phyloP scores from a whole-genome alignment of 352 stramenopile species.

The Aphanomyces invadans region DNA sequence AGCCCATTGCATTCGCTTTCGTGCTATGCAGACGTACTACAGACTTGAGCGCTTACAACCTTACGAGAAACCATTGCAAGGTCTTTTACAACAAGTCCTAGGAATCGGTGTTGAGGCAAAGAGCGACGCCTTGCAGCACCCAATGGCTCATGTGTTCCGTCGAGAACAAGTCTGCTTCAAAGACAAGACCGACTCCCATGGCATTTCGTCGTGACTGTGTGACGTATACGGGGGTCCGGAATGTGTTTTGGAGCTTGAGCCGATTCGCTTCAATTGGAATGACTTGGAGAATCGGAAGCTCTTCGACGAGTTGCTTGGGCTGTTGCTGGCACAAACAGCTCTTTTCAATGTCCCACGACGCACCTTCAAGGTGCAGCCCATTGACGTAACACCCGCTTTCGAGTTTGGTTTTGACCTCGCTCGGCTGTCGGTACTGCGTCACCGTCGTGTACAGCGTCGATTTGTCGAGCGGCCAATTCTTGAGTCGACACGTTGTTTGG shows the following conservation, averaged over 20 bases:
- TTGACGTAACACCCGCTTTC: slow-evolving; percentile 89
- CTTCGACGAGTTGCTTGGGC: slow-evolving; percentile 92
- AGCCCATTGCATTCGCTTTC: too few species aligned
- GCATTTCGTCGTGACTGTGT: slow-evolving; percentile 91
- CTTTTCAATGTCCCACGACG: slow-evolving; percentile 84
- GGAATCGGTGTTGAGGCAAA: slow-evolving; percentile 89
- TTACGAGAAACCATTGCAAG: too few species aligned
- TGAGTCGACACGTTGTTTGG: slow-evolving; percentile 88
- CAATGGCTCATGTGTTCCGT: slow-evolving; percentile 89
- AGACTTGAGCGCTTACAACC: too few species aligned
- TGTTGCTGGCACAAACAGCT: slow-evolving; percentile 76
- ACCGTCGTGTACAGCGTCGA: slow-evolving; percentile 91
- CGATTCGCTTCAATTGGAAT: slow-evolving; percentile 93
- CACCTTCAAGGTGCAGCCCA: slow-evolving; percentile 90
- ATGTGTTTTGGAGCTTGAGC: slow-evolving; percentile 92
- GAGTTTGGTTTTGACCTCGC: slow-evolving; percentile 49
- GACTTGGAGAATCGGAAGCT: slow-evolving; percentile 91
- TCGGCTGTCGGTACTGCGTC: slow-evolving; percentile 64
- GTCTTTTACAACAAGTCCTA: slow-evolving; percentile 30
- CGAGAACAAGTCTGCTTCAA: slow-evolving; percentile 89
- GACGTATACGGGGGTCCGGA: slow-evolving; percentile 94
- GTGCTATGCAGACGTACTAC: too few species aligned
- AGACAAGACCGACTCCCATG: slow-evolving; percentile 93
- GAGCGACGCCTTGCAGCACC: slow-evolving; percentile 91
- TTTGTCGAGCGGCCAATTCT: slow-evolving; percentile 94